These are phyloP conservation scores for Hypomontagnella submonticulosa DNA, from an alignment of 495 filamentous ascomycete species.

Conservation along the genomic window DNA sequence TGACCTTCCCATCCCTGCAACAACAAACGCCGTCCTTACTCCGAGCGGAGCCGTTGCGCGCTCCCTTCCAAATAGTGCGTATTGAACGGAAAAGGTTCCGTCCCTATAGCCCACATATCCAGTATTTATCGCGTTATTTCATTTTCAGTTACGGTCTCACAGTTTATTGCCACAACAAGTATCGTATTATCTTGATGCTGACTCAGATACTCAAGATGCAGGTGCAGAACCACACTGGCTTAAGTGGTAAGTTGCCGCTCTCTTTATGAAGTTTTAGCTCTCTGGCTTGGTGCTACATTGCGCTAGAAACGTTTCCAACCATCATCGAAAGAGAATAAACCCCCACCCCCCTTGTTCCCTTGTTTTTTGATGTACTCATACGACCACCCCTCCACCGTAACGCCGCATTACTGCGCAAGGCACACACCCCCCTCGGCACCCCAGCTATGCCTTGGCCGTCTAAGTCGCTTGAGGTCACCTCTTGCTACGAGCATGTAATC, in stretches of 20 bases:
- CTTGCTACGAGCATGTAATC: conserved; percentile 50
- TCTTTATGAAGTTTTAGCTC: conserved; percentile 27
- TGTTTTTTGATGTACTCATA: conserved; percentile 8
- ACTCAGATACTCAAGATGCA: conserved; percentile 43
- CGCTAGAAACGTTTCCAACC: conserved; percentile 21
- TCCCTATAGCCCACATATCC: conserved; percentile 10
- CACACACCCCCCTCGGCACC: conserved; percentile 26
- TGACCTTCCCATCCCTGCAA: conserved; percentile 34
- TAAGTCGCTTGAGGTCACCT: conserved; percentile 47
- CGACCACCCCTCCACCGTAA: conserved; percentile 32
- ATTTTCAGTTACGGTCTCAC: conserved; percentile 29
- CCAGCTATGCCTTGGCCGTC: conserved; percentile 42
- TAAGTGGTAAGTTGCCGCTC: conserved; percentile 36
- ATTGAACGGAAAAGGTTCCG: conserved; percentile 42
- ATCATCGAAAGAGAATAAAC: conserved; percentile 26
- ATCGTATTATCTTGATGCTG: conserved; percentile 40
- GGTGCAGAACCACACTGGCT: conserved; percentile 38
- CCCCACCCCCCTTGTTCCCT: conserved; percentile 19
- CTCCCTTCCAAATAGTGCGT: conserved; percentile 35
- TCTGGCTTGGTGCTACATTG: conserved; percentile 29
- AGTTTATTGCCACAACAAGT: conserved; percentile 23
- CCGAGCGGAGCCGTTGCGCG: conserved; percentile 41
- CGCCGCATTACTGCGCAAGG: conserved; percentile 41
- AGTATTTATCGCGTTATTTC: background rate
- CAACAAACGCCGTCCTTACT: conserved; percentile 42